Percentiles rank a stretch among this genome's conserved stretches.
Evolutionary conservation across 1,284 basidiomycete genomes (phyloP).

Genomic region (Apiotrichum siamense): DNA sequence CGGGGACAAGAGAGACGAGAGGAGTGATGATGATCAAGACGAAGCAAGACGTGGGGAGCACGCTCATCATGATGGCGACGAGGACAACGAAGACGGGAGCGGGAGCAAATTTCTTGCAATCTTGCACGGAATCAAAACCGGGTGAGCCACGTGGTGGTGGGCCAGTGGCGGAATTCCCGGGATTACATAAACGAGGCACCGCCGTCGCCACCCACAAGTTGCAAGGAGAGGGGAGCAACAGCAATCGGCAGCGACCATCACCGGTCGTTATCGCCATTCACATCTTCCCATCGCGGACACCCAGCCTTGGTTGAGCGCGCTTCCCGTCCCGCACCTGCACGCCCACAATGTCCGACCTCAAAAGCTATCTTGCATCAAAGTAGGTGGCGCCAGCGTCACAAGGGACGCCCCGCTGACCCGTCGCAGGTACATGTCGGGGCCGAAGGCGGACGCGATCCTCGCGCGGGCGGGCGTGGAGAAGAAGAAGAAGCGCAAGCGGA

Average conservation of each 20-base stretch:
- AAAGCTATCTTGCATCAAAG: slow-evolving; percentile 52
- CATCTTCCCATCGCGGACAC: too few relatives aligned
- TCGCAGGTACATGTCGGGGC: slow-evolving; percentile 85
- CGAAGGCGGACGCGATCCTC: slow-evolving; percentile 93
- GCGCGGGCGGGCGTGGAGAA: slow-evolving; percentile 57
- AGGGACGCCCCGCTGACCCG: slow-evolving; percentile 1
- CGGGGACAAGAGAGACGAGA: neutral
- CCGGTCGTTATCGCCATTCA: too few relatives aligned
- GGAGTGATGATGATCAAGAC: neutral
- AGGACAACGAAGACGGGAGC: too few relatives aligned
- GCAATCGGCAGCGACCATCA: too few relatives aligned
- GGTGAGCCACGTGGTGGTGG: neutral
- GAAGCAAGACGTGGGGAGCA: neutral
- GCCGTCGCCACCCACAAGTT: too few relatives aligned
- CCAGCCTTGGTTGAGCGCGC: too few relatives aligned
- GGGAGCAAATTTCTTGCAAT: too few relatives aligned
- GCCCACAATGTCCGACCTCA: slow-evolving; percentile 45
- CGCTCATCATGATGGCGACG: neutral
- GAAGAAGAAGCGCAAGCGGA: slow-evolving; percentile 61
- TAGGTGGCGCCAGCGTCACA: slow-evolving; percentile 18
- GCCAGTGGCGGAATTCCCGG: too few relatives aligned
- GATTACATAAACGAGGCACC: too few relatives aligned
- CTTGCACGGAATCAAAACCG: neutral
- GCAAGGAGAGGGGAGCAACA: too few relatives aligned
- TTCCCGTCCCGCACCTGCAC: too few relatives aligned